These are phyloP conservation scores for Boeremia exigua DNA, from an alignment of 2,329 filamentous ascomycete species.

Conservation along the genomic window DNA sequence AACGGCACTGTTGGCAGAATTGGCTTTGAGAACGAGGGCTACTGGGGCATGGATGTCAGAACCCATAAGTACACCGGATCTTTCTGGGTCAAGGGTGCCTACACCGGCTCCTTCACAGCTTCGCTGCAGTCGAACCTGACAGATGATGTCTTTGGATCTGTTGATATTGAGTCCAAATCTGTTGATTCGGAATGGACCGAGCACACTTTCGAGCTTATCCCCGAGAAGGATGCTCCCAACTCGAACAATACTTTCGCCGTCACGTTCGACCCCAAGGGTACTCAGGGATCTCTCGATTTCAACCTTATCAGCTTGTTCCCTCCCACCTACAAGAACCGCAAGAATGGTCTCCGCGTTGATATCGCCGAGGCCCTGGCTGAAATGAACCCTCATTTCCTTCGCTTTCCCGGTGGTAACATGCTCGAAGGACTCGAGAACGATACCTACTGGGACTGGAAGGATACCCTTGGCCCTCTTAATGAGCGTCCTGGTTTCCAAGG, in stretches of 20 bases:
- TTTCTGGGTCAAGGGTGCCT: conserved; percentile 55
- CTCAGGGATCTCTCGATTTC: conserved; percentile 48
- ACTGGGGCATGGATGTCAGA: conserved; percentile 60
- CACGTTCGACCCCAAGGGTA: conserved; percentile 54
- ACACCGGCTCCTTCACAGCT: conserved; percentile 47
- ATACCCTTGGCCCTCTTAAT: conserved; percentile 57
- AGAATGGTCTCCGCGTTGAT: conserved; percentile 59
- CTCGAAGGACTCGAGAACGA: conserved; percentile 39
- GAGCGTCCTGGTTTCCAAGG: conserved; percentile 56
- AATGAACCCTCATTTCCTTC: conserved; percentile 54
- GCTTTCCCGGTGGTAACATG: conserved; percentile 61
- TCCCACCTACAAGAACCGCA: conserved; percentile 60
- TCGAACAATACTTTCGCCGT: conserved; percentile 60
- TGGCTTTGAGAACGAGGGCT: conserved; percentile 58
- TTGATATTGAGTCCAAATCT: conserved; percentile 37
- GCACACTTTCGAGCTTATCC: conserved; percentile 49
- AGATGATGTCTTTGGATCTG: conserved; percentile 49
- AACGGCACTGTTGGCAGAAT: conserved; percentile 47
- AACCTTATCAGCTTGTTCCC: conserved; percentile 61
- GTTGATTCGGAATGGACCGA: conserved; percentile 48
- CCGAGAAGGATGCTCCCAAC: conserved; percentile 49
- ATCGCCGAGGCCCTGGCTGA: conserved; percentile 55
- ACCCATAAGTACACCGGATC: conserved; percentile 58
- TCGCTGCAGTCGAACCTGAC: conserved; percentile 51
- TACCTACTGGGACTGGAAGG: conserved; percentile 54